Base-by-base conservation (phyloP, 2,329 filamentous ascomycete species). In the Aspergillus novoparasiticus region DNA sequence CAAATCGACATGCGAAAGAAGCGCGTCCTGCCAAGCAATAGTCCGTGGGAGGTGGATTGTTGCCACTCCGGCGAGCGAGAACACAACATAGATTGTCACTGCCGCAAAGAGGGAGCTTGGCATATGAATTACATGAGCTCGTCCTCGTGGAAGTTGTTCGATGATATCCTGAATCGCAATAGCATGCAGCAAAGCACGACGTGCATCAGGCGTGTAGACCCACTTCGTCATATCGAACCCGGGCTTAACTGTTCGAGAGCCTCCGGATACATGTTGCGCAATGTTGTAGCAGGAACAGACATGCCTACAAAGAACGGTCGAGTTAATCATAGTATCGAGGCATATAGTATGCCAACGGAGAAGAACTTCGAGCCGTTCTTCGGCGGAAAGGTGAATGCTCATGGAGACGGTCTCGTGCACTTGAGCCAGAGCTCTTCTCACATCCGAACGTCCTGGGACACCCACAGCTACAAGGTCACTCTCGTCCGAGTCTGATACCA, bases 151-250 rank as follows among this genome's bases (percentile, higher is more conserved):
- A 9, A 82, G 66, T 62, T 81, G 76, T 60, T 82, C 80, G 12
- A 82, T 71, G 14, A 82, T 82, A 43, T 82, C 79, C 63, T 82
- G 80, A 21, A 82, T 82, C 0, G 80, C 79, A 43, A 80, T 75
- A 2, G 80, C 79, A 46, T 82, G 80, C 11, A 82, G 66, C 5
- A 82, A 67, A 4, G 80, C 77, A 36, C 76, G 72, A 4, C 78
- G 75, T 6, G 79, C 80, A 59, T 81, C 75, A 43, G 77, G 72
- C 0, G 75, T 79, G 8, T 69, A 71, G 1, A 70, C 73, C 80
- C 80, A 82, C 41, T 72, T 73, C 1, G 73, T 62, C 21, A 81
- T 65, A 63, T 82, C 79, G 9, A 81, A 73, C 2, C 72, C 71
- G 0, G 70, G 48, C 6, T 72, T 70, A 5, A 73, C 60, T 4